Evolutionary conservation across 169 alveolate genomes (phyloP), one percentile per base, ranked within the genome.

Genomic region (Plasmodium cynomolgi): DNA sequence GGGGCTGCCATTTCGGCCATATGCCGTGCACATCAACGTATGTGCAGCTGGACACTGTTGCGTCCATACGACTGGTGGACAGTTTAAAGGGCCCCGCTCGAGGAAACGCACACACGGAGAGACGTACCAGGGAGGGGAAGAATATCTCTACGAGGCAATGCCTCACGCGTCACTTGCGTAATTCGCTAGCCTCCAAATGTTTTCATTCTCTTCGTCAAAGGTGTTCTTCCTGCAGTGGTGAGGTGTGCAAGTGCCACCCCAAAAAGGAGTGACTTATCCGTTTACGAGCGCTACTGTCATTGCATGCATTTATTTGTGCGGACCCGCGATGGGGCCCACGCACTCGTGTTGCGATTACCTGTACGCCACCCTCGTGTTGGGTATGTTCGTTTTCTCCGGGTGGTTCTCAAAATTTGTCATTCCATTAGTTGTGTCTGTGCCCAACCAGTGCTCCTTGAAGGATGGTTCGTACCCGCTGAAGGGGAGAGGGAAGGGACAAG

Each of bases 401-500:
- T 29, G 47, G 11, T 79, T 86, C n/a, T 77, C 34, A 86, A 86
- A 86, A 86, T 84, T 72, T 4, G 50, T 77, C 44, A 29, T 41
- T 1, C n/a, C 9, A 6, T 37, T 39, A 23, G 79, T 72, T 80
- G 29, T 37, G 34, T 33, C 68, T 5, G 33, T 13, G 20, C 97
- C 97, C 8, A 96, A 79, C 97, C 97, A 96, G 82, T 96, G 97
- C 13, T 93, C 71, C 93, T 96, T 96, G 41, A 96, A 93, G 56
- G 96, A 92, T 77, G 93, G 96, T 47, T 93, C 97, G 77, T 54
- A 95, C 33, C 96, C 97, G 74, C 96, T 96, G 74, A 31, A 44
- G 75, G 56, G 58, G 74, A 34, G 62, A 26, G 71, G 50, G 31
- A 72, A 71, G 17, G 73, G 17, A 80, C 17, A 80, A 37, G 23